Base-by-base conservation (phyloP, 148 eudicot genomes). In the Chenopodium suecicum region DNA sequence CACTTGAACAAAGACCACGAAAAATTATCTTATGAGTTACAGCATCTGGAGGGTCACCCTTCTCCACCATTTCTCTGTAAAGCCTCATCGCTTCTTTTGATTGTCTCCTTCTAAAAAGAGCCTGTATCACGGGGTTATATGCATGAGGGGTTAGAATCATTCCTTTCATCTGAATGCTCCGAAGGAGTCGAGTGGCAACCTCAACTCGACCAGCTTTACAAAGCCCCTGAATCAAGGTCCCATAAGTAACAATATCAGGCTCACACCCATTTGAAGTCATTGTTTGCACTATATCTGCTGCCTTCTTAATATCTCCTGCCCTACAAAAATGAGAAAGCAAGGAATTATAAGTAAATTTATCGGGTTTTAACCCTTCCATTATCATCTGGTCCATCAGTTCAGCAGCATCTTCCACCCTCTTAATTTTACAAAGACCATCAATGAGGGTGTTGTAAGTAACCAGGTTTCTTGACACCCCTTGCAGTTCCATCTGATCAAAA, bases 221-320 rank as follows among this genome's bases (percentile, higher is more conserved):
- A 16, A 96, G 89, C 23, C 99, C 99, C 73, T 91, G 91, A 75
- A 96, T 91, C 48, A 96, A 83, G 75, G 98, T 92, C 37, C 99
- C 97, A 66, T 96, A 96, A 9, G 98, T 94, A 56, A 96, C 93
- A 63, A 88, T 83, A 88, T 96, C 98, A 0, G 97, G 95, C 70
- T 96, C 99, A 83, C 99, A 94, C 76, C 97, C 99, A 82, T 89
- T 91, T 76, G 98, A 85, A 44, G 91, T 86, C 99, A 96, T 94
- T 67, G 92, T 91, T 84, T 96, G 98, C 37, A 96, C 92, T 76
- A 96, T 91, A 83, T 96, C 99, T 9, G 99, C 91, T 2, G 98
- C 95, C 85, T 89, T 96, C 73, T 94, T 91, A 13, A 96, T 89
- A 54, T 96, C 89, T 37, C 99, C 99, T 3, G 74, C 87, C 81